A percentile compares a stretch with the other conserved stretches of the same genome.
Evolutionary conservation across 2,329 filamentous ascomycete species (phyloP).

Genomic region (Ceratocystis papillata): DNA sequence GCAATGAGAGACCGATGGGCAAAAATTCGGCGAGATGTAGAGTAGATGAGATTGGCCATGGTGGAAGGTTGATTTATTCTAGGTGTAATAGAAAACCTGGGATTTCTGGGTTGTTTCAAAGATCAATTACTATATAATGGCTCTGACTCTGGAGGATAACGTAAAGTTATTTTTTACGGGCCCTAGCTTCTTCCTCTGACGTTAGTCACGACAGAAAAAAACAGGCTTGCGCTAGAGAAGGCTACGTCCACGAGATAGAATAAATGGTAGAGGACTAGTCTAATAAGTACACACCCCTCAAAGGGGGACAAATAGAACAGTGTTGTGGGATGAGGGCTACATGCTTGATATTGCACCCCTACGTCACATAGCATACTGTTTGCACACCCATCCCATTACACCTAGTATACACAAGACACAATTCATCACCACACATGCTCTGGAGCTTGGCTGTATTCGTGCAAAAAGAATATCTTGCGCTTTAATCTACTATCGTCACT

Average conservation of each 20-base stretch:
- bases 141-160: neutral
- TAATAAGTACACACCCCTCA: constrained; percentile 9
- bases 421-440: neutral
- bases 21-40: constrained; percentile 25
- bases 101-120: neutral
- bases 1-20: constrained; percentile 25
- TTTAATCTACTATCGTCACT: neutral
- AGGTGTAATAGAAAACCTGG: too few species aligned
- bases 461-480: neutral
- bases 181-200: constrained; percentile 12
- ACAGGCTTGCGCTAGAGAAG: neutral
- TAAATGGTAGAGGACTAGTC: neutral
- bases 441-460: neutral
- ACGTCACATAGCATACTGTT: neutral
- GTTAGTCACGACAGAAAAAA: neutral
- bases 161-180: constrained; percentile 10
- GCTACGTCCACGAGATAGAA: neutral
- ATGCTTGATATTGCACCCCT: neutral
- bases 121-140: neutral
- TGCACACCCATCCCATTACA: neutral
- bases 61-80: neutral
- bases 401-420: neutral
- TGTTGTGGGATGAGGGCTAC: neutral
- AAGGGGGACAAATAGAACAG: neutral
- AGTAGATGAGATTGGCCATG: constrained; percentile 12